Percentiles rank a stretch among this genome's conserved stretches.
phyloP scores from a whole-genome alignment of 2,329 filamentous ascomycete genomes.

The Ophiostoma montium region DNA sequence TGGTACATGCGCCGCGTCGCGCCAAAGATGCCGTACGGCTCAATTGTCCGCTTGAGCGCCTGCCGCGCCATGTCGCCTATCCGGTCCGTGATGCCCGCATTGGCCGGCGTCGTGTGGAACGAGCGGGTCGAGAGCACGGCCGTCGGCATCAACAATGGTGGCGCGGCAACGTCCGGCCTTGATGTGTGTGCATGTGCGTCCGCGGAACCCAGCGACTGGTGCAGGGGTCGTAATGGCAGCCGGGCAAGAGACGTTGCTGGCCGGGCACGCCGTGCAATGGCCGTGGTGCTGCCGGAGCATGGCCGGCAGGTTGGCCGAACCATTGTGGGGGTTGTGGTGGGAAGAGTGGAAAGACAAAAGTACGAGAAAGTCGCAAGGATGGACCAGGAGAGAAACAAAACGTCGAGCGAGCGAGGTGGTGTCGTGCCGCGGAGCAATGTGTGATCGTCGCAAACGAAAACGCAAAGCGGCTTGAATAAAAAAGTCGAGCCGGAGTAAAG shows the following conservation, averaged over 20 bases:
- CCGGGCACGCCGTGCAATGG: conserved; percentile 20
- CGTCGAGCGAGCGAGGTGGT: too few relatives aligned
- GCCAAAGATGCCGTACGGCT: conserved; percentile 59
- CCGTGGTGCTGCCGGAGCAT: conserved; percentile 22
- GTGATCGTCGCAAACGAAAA: too few relatives aligned
- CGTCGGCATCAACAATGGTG: neutral
- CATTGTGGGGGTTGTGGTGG: conserved; percentile 21
- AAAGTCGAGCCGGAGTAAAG: neutral
- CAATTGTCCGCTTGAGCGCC: conserved; percentile 12
- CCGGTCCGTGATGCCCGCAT: conserved; percentile 7
- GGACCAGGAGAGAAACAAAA: neutral
- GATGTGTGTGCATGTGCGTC: neutral
- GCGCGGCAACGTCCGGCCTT: neutral
- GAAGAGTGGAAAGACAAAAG: neutral
- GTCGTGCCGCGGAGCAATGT: too few relatives aligned
- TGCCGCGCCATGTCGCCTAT: conserved; percentile 13
- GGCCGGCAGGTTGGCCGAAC: conserved; percentile 34
- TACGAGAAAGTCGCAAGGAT: too few relatives aligned
- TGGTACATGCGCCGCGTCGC: conserved; percentile 68
- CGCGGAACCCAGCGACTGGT: neutral
- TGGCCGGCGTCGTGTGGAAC: conserved; percentile 7
- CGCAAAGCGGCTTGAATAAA: neutral
- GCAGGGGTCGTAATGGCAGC: neutral
- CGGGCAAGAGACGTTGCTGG: neutral
- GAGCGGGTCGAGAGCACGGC: neutral